Percentiles rank a stretch among this genome's conserved stretches.
phyloP scores from a whole-genome alignment of 1,284 basidiomycete species.

The Sporisorium sorghi region DNA sequence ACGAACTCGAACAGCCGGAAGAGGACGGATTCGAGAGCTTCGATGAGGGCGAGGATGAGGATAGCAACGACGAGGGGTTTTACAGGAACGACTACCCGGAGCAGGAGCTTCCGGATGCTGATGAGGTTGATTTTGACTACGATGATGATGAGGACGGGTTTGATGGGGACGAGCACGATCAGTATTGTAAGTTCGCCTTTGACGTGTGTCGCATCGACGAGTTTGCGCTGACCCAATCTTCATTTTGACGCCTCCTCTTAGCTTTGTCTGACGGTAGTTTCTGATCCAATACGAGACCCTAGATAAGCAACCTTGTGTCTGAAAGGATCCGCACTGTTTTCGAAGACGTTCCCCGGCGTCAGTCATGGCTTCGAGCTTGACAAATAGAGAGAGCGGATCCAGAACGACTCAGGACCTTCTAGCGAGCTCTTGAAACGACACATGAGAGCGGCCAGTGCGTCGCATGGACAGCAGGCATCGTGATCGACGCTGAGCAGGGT shows the following conservation, averaged over 20 bases:
- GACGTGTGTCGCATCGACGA: too few species aligned
- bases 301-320: too few species aligned
- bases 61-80: constrained; percentile 68
- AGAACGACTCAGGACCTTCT: neutral
- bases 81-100: constrained; percentile 67
- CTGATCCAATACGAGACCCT: neutral
- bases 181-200: constrained; percentile 37
- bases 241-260: neutral
- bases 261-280: constrained; percentile 40
- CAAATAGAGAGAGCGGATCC: too few species aligned
- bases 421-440: neutral
- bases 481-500: too few species aligned
- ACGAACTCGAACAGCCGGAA: constrained; percentile 39
- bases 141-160: constrained; percentile 43
- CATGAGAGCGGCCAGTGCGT: neutral
- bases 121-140: constrained; percentile 52
- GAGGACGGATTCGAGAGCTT: constrained; percentile 49
- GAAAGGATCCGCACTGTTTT: too few species aligned
- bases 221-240: neutral
- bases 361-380: too few species aligned
- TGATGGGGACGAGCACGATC: constrained; percentile 44
- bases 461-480: neutral
- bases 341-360: too few species aligned
- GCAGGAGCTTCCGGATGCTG: constrained; percentile 54
- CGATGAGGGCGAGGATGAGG: constrained; percentile 66